Base-by-base conservation (phyloP, 108 stramenopile species). In the Discostella stelligeroides region DNA sequence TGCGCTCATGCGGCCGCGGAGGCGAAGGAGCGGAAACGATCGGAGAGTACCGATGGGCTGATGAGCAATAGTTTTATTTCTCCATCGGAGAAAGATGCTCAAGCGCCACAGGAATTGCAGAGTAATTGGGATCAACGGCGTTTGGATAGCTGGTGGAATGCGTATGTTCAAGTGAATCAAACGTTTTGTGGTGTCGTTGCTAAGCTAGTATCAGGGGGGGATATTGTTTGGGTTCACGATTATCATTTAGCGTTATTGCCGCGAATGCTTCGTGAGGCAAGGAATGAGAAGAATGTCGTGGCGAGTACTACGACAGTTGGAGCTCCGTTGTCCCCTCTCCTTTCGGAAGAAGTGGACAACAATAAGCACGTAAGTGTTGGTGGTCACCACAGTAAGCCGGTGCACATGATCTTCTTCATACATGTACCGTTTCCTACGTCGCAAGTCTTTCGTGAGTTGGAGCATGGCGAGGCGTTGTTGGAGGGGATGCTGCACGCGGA, bases 381-480 rank as follows among this genome's bases (percentile, higher is more conserved):
- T 15, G 63, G 34, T 28, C 54, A 23, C 18, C 17, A 3, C 25
- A 57, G 55, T 25, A 70, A 58, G 67, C 72, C 74, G 45, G 61
- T 90, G 8, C 82, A 86, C 48, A 94, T 96, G 76, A 86, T 99
- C 20, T 99, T 98, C 85, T 99, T 98, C 84, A 82, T 99, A 60
- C 99, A 99, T 81, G 97, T 98, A 18, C 98, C 99, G 15, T 99
- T 99, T 74, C 99, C 99, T 7, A 99, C 99, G 17, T 88, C 88
- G 24, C 98, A 98, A 73, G 92, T 99, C 54, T 99, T 99, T 72
- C 92, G 98, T 4, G 95, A 99, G 21, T 76, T 99, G 13, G 94
- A 97, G 62, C 91, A 85, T 63, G 97, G 98, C 30, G 94, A 95
- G 79, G 83, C 79, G 8, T 85, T 99, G 42, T 69, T 99, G 34